Conservation (phyloP, 2,329 filamentous ascomycete genomes). For the Alternaria ventricosa region DNA sequence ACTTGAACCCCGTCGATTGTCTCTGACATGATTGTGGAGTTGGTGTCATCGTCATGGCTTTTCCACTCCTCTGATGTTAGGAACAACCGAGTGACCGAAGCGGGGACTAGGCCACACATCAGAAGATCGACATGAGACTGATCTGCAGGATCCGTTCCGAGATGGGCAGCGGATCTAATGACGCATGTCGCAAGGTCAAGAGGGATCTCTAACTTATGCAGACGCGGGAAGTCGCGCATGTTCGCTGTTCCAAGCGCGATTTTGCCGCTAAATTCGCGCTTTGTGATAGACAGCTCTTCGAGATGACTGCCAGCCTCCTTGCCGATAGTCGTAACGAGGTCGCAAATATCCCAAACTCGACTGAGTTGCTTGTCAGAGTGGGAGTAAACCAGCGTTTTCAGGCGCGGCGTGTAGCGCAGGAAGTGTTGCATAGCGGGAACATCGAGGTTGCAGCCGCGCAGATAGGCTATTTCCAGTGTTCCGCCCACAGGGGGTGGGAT, state of each 20-base stretch:
- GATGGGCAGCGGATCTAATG: not conserved
- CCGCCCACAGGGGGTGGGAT: not conserved
- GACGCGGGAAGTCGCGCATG: constrained; percentile 15
- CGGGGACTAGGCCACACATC: constrained; percentile 17
- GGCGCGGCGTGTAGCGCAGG: constrained; percentile 19
- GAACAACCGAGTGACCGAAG: constrained; percentile 21
- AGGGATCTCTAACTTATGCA: not conserved
- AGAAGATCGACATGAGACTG: constrained; percentile 17
- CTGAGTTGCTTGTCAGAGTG: constrained; percentile 16
- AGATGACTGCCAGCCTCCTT: not conserved
- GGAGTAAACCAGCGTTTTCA: constrained; percentile 21
- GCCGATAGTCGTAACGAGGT: not conserved
- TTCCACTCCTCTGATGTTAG: constrained; percentile 13
- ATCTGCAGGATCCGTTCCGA: not conserved
- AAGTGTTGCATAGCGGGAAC: constrained; percentile 15
- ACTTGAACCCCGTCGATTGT: constrained; percentile 14
- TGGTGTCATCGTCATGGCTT: not conserved
- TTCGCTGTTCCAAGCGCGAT: constrained; percentile 17
- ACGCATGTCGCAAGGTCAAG: not conserved
- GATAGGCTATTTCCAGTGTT: not conserved
- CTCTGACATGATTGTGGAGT: not conserved
- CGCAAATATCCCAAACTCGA: not conserved
- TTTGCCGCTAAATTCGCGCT: constrained; percentile 16
- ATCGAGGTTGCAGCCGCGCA: not conserved
- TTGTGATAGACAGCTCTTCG: constrained; percentile 17